Evolutionary conservation across 2,329 filamentous ascomycete species (phyloP), one percentile per base, ranked within the genome.

Genomic region (Rutstroemia sp.): DNA sequence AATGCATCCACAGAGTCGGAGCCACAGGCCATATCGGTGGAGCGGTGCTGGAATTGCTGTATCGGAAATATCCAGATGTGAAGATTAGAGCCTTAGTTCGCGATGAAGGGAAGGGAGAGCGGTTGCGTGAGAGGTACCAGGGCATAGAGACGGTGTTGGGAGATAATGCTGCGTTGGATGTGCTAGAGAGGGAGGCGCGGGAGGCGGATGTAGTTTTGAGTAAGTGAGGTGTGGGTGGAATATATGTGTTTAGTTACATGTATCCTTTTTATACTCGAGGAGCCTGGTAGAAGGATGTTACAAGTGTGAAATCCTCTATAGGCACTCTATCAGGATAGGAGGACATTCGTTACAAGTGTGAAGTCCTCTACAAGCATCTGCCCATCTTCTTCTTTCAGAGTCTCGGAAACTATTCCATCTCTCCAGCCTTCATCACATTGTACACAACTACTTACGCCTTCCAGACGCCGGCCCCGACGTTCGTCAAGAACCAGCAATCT

Each of bases 21-120:
- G 60, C 59, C 5, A 59, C 54, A 12, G 59, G 60, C 6, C 59
- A 62, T 50, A 61, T 62, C 12, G 60, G 57, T 12, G 59, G 60
- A 5, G 57, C 57, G 2, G 50, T 57, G 5, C 36, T 62, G 10
- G 57, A 62, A 40, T 38, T 57, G 7, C 27, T 59, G 9, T 36
- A 46, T 16, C 14, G 21, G 8, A 46, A 21, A 12, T 57, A 52
- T 40, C n/a, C 46, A 10, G 10, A 48, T 17, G 12, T 39, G 3
- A 7, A n/a, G 2, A 47, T 61, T 1, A 51, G 34, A 10, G 45
- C 47, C 16, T 42, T 62, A 3, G 52, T 61, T 12, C 46, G 60
- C 16, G 50, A 58, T 23, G 50, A 53, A 4, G 12, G 34, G 30
- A 58, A 54, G 23, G 48, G 51, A 1, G 42, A 51, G 23, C 23